Percentiles rank a stretch among this genome's conserved stretches.
Conservation (phyloP, 768 basidiomycete species). For the Lyophyllum shimeji region DNA sequence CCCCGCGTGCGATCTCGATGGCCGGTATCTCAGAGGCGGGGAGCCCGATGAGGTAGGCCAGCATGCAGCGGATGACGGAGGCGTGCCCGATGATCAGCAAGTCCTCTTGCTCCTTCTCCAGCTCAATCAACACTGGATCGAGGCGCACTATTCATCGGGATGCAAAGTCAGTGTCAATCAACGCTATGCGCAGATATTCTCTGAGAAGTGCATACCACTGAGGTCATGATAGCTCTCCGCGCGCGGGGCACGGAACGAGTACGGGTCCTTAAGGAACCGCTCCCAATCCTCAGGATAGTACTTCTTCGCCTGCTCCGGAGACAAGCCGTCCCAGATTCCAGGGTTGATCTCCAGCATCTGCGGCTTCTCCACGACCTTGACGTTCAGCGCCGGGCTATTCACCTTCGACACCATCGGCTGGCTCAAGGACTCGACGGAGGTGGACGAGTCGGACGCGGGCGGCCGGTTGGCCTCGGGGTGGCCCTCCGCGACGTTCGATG, state of each 20-base stretch:
- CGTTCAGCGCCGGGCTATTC: slow-evolving; percentile 34
- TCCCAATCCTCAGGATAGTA: slow-evolving; percentile 95
- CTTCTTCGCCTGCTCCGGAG: slow-evolving; percentile 84
- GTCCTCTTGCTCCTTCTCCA: slow-evolving; percentile 93
- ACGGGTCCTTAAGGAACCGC: slow-evolving; percentile 89
- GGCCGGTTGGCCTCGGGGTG: background rate
- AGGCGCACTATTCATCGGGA: slow-evolving; percentile 86
- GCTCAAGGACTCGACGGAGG: slow-evolving; percentile 4
- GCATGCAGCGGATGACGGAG: slow-evolving; percentile 94
- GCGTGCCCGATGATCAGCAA: slow-evolving; percentile 96
- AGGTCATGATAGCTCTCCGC: slow-evolving; percentile 98
- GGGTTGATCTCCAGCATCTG: slow-evolving; percentile 99
- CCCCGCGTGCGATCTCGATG: slow-evolving; percentile 95
- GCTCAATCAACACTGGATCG: slow-evolving; percentile 90
- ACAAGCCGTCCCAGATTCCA: slow-evolving; percentile 95
- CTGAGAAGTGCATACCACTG: slow-evolving; percentile 49
- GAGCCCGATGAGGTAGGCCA: slow-evolving; percentile 90
- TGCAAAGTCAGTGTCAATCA: slow-evolving; percentile 2
- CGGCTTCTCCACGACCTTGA: slow-evolving; percentile 91
- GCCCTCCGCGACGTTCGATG: slow-evolving; percentile 9
- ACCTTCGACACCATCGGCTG: slow-evolving; percentile 9
- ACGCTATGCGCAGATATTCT: slow-evolving; percentile 4
- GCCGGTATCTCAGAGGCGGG: slow-evolving; percentile 96
- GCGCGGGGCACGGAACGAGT: slow-evolving; percentile 85
- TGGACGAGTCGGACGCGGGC: slow-evolving; percentile 9